These are phyloP conservation scores for Fusarium sp. DNA, from an alignment of 2,329 filamentous ascomycete species.

Conservation along the genomic window DNA sequence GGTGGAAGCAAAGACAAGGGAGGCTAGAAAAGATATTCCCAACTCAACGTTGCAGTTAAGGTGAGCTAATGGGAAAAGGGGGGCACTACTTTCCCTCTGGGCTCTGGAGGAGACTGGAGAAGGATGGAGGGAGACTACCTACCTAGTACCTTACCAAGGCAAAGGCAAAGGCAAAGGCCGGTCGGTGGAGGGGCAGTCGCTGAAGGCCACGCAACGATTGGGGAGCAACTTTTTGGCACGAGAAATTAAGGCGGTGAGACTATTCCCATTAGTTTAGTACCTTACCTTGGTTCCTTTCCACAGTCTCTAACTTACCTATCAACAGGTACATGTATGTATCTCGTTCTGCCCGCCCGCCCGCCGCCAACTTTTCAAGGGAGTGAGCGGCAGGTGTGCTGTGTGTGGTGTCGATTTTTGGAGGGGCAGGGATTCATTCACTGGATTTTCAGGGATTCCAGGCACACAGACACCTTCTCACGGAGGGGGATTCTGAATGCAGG, in stretches of 20 bases:
- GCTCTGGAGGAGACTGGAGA: constrained; percentile 10
- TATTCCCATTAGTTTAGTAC: constrained; percentile 11
- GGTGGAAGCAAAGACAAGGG: constrained; percentile 24
- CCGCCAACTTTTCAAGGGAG: neutral
- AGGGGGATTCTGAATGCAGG: constrained; percentile 29
- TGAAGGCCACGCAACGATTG: constrained; percentile 38
- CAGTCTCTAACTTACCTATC: neutral
- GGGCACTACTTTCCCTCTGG: constrained; percentile 16
- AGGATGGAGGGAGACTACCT: neutral
- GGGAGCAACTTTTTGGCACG: constrained; percentile 12
- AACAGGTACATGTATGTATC: neutral
- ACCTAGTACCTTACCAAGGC: neutral
- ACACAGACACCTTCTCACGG: constrained; percentile 7
- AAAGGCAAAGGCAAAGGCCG: neutral
- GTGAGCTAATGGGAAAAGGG: constrained; percentile 25
- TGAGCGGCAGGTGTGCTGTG: neutral
- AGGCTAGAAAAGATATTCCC: constrained; percentile 39
- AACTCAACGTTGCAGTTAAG: constrained; percentile 34
- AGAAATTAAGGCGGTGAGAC: constrained; percentile 45
- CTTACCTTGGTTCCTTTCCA: neutral
- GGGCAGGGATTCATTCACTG: constrained; percentile 16
- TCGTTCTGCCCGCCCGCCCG: constrained; percentile 29
- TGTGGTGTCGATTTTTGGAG: constrained; percentile 35
- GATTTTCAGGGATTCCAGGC: constrained; percentile 29
- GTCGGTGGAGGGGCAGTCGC: constrained; percentile 30